Conservation (phyloP, 306 rosid genomes). For the Cucumis melo region DNA sequence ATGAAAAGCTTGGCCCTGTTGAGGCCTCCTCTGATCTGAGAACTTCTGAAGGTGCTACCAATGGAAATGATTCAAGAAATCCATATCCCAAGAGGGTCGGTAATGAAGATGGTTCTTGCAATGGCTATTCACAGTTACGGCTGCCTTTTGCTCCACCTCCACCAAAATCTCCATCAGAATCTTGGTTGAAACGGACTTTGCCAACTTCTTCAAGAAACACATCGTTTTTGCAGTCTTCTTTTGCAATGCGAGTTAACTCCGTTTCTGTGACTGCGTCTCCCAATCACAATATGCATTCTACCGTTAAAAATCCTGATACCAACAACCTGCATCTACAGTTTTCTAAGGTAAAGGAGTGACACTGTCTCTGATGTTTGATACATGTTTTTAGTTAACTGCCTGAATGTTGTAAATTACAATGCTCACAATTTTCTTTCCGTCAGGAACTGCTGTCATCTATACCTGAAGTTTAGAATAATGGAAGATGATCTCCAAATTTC, state of each 20-base stretch:
- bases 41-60: conserved; percentile 10
- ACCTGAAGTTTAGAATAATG: conserved; percentile 47
- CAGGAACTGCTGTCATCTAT: conserved; percentile 50
- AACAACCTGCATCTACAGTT: conserved; percentile 30
- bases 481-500: conserved; percentile 14
- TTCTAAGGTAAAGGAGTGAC: conserved; percentile 42
- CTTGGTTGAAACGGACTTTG: conserved; percentile 79
- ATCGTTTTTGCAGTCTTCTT: conserved; percentile 22
- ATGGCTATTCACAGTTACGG: conserved; percentile 11
- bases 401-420: background rate
- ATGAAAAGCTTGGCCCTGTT: background rate
- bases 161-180: conserved; percentile 85
- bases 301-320: conserved; percentile 34
- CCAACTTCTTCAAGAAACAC: conserved; percentile 37
- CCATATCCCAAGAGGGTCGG: conserved; percentile 10
- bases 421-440: conserved; percentile 8
- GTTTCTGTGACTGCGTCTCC: conserved; percentile 10
- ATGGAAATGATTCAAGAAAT: conserved; percentile 23
- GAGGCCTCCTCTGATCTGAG: conserved; percentile 11
- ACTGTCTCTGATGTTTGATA: conserved; percentile 2
- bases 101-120: background rate
- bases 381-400: conserved; percentile 2
- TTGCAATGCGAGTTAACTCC: conserved; percentile 16
- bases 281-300: conserved; percentile 37
- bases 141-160: conserved; percentile 44